Base-by-base conservation (phyloP, 2,329 filamentous ascomycete genomes). In the Trichocomaceae sp. region DNA sequence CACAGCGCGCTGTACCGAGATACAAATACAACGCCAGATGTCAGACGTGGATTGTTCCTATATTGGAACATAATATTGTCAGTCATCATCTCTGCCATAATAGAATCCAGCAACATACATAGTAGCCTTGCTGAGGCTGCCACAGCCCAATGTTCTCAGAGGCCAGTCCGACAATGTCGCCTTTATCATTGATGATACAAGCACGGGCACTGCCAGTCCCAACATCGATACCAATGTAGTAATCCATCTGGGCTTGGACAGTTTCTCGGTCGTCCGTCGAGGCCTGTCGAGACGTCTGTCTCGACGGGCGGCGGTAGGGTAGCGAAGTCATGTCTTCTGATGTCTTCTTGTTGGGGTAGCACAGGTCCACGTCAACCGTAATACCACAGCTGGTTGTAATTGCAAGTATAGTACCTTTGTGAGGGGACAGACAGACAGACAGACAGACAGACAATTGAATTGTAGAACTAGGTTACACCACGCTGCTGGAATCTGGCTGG, bases 11-110 rank as follows among this genome's bases (percentile, higher is more conserved):
- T 90, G 86, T 37, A 96, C 90, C 42, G 90, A 93, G 58, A 83
- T 81, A 76, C 91, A 96, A 69, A 99, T 96, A 73, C 90, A 92
- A 60, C 84, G 81, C 93, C 93, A 99, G 67, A 99, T 99, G 71
- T 99, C 89, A 50, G 85, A 88, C 0, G 93, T 97, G 15, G 92
- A 97, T 92, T 99, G 93, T 77, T 99, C 93, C 90, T 87, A 58
- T 8, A 44, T 77, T 10, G 33, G 26, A 4, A 44, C 45, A 10
- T 5, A 26, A n/a, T n/a, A 17, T 17, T 37, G 19, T 13, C 19
- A 44, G 29, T 57, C 29, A 55, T 33, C 17, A 26, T 13, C 12
- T 15, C 31, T 35, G 10, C 31, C 31, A 15, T 15, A 15, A 35
- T 15, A 15, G 10, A 35, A 35, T 35, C 10, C 31, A 39, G 22